Conservation (phyloP, 2,329 filamentous ascomycete genomes). For the Aspergillus brunneoviolaceus region DNA sequence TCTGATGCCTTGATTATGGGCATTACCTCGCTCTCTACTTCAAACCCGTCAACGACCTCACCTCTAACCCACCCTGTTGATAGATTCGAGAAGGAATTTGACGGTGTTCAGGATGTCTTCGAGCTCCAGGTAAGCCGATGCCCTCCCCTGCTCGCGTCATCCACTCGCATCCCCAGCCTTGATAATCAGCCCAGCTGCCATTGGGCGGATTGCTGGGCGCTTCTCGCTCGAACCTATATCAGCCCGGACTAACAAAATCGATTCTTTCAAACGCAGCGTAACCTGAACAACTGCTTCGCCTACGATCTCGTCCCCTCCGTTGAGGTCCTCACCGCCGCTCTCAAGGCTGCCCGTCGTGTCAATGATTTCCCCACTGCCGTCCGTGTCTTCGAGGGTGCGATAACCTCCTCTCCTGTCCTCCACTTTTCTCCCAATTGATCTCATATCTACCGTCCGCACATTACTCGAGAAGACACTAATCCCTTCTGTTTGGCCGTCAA, state of each 20-base stretch:
- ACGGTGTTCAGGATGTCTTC: conserved; percentile 95
- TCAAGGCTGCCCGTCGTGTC: conserved; percentile 90
- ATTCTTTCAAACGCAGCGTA: conserved; percentile 58
- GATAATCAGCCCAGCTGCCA: conserved; percentile 15
- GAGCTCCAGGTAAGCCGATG: conserved; percentile 83
- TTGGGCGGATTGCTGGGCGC: conserved; percentile 6
- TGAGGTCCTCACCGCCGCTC: conserved; percentile 83
- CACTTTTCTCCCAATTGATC: background rate
- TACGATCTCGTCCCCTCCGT: conserved; percentile 98
- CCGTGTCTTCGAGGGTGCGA: conserved; percentile 93
- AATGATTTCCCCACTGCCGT: conserved; percentile 99
- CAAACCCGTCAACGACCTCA: conserved; percentile 17
- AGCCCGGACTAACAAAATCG: conserved; percentile 11
- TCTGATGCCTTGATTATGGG: background rate
- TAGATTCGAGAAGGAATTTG: conserved; percentile 99
- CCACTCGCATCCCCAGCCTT: conserved; percentile 14
- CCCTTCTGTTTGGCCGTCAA: conserved; percentile 10
- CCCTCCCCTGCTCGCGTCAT: background rate
- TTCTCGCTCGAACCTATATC: background rate
- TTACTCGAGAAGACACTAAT: background rate
- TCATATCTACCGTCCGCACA: background rate
- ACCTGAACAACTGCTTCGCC: conserved; percentile 99
- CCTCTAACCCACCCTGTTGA: conserved; percentile 40
- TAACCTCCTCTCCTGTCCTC: background rate
- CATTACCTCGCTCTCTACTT: background rate